phyloP scores from a whole-genome alignment of 2,329 filamentous ascomycete genomes.

The Lasiodiplodia sp. region DNA sequence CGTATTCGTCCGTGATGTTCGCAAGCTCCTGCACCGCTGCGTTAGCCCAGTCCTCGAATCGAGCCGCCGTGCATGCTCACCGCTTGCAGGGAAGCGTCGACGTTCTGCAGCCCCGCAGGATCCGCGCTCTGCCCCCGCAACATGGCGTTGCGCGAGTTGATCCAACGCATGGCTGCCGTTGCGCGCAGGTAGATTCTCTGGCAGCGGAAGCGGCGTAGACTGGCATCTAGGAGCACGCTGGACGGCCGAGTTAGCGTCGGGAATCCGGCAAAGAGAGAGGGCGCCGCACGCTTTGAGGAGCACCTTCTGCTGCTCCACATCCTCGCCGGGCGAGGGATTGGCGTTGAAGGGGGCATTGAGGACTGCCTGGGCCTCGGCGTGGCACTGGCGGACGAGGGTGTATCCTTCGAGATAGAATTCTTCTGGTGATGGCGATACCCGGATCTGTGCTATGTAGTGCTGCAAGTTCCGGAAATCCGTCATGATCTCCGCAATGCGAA shows the following conservation, averaged over 20 bases:
- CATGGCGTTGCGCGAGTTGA: slow-evolving; percentile 60
- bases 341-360: slow-evolving; percentile 61
- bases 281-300: slow-evolving; percentile 62
- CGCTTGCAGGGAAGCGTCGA: slow-evolving; percentile 57
- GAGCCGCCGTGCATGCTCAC: slow-evolving; percentile 46
- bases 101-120: slow-evolving; percentile 55
- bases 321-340: slow-evolving; percentile 50
- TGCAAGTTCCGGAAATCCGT: slow-evolving; percentile 69
- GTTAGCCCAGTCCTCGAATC: neutral
- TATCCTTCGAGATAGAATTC: slow-evolving; percentile 68
- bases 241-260: neutral
- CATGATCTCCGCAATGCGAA: slow-evolving; percentile 69
- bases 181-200: slow-evolving; percentile 67
- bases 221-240: slow-evolving; percentile 68
- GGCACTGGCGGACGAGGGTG: slow-evolving; percentile 63
- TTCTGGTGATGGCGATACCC: slow-evolving; percentile 58
- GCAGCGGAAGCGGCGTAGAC: slow-evolving; percentile 66
- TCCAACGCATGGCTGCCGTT: slow-evolving; percentile 66
- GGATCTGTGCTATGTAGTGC: slow-evolving; percentile 64
- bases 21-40: slow-evolving; percentile 58
- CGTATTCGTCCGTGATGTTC: slow-evolving; percentile 63
- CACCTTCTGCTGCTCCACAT: slow-evolving; percentile 62
- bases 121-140: slow-evolving; percentile 58
- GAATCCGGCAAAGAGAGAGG: neutral
- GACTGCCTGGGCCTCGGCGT: slow-evolving; percentile 62